Conservation (phyloP, 164 flowering plant genomes). For the Sedum album region DNA sequence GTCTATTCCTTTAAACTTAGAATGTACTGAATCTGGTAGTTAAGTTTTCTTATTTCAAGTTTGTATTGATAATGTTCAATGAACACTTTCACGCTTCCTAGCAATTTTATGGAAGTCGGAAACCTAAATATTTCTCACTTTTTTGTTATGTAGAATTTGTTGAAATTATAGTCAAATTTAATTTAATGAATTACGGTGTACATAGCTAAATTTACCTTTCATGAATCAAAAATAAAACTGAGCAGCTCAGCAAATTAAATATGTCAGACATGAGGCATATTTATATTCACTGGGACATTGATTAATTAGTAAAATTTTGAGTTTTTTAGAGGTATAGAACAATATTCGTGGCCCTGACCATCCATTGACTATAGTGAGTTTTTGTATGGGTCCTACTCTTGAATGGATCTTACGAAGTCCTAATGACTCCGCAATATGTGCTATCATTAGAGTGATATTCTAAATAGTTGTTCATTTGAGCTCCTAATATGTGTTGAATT, state of each 20-base stretch:
- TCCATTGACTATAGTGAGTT: not conserved
- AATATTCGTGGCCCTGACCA: not conserved
- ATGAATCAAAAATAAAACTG: not conserved
- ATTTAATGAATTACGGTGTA: not conserved
- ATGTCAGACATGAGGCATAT: not conserved
- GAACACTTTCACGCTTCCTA: not conserved
- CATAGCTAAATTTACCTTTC: not conserved
- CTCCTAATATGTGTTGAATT: not conserved
- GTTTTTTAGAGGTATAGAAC: not conserved
- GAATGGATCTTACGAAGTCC: not conserved
- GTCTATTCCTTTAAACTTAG: not conserved
- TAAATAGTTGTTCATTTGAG: not conserved
- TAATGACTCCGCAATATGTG: not conserved
- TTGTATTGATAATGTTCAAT: not conserved
- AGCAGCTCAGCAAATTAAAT: not conserved
- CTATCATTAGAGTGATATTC: not conserved
- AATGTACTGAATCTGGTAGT: not conserved
- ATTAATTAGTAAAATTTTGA: not conserved
- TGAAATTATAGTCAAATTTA: not conserved
- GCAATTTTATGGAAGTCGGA: not conserved
- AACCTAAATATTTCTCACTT: not conserved
- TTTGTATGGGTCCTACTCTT: not conserved
- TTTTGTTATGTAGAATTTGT: not conserved
- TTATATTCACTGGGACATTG: not conserved
- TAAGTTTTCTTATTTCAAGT: not conserved